Evolutionary conservation across 1,284 basidiomycete species (phyloP).

Genomic region (Puccinia polysora): DNA sequence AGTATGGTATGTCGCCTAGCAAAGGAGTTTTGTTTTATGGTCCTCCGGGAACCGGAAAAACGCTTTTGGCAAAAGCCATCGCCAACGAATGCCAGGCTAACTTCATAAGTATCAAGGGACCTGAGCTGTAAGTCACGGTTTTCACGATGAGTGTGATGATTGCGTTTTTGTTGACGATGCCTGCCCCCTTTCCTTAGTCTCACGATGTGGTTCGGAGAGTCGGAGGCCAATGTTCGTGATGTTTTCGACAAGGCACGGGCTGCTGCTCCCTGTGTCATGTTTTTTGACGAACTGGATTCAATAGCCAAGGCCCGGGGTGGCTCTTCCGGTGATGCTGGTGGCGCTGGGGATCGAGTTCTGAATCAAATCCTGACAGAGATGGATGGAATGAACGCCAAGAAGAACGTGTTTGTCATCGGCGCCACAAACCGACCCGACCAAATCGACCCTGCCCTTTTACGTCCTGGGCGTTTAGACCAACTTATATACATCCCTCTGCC

Average conservation of each 20-base stretch:
- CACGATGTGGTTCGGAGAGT: constrained; percentile 99
- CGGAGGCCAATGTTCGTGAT: constrained; percentile 97
- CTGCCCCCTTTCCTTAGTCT: constrained; percentile 49
- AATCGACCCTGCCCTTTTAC: constrained; percentile 91
- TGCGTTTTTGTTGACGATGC: background rate
- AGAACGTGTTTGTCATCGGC: constrained; percentile 76
- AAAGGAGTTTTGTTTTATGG: constrained; percentile 98
- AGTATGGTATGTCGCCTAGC: constrained; percentile 98
- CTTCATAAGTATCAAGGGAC: constrained; percentile 93
- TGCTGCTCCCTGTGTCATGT: constrained; percentile 98
- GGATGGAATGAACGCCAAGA: constrained; percentile 98
- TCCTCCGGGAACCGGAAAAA: constrained; percentile 95
- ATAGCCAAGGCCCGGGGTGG: constrained; percentile 92
- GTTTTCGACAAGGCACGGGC: constrained; percentile 99
- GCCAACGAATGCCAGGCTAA: constrained; percentile 99
- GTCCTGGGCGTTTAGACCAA: constrained; percentile 91
- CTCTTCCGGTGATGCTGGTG: constrained; percentile 78
- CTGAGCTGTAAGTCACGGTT: constrained; percentile 65
- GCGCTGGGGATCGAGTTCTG: constrained; percentile 92
- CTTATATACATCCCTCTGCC: constrained; percentile 62
- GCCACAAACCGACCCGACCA: constrained; percentile 99
- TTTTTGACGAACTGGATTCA: constrained; percentile 99
- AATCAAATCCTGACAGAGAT: constrained; percentile 90
- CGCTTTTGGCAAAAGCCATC: constrained; percentile 89
- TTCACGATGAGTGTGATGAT: background rate